These are phyloP conservation scores for Cotoneaster glaucophyllus DNA, from an alignment of 306 rosid genomes.

Conservation along the genomic window DNA sequence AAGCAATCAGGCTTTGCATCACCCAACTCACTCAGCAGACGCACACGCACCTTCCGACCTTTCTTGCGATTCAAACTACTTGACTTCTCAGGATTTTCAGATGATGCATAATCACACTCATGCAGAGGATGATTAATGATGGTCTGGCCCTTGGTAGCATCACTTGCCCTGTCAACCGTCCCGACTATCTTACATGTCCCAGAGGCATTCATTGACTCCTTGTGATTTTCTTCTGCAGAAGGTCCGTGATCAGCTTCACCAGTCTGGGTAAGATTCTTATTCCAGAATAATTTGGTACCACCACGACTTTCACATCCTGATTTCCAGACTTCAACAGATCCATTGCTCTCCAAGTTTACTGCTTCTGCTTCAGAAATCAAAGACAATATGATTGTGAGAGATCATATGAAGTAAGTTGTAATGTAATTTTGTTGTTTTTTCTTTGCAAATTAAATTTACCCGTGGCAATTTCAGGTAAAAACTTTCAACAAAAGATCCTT, in stretches of 20 bases:
- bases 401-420: not conserved
- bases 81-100: conserved; percentile 42
- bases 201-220: conserved; percentile 23
- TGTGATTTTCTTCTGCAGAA: conserved; percentile 27
- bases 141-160: conserved; percentile 27
- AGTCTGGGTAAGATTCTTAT: conserved; percentile 32
- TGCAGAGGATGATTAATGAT: conserved; percentile 21
- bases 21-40: conserved; percentile 75
- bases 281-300: conserved; percentile 30
- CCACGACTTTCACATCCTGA: conserved; percentile 43
- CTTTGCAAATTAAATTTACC: conserved; percentile 25
- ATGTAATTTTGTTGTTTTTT: not conserved
- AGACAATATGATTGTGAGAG: conserved; percentile 11
- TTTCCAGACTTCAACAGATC: conserved; percentile 13
- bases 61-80: conserved; percentile 52
- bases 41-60: conserved; percentile 51
- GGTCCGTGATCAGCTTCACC: conserved; percentile 33
- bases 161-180: conserved; percentile 18
- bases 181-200: conserved; percentile 16
- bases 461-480: not conserved
- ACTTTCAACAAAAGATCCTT: not conserved
- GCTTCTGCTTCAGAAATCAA: conserved; percentile 28
- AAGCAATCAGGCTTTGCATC: conserved; percentile 36
- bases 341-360: conserved; percentile 20
- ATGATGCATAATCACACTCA: conserved; percentile 32